Percentiles rank a stretch among this genome's conserved stretches.
These are phyloP conservation scores for Fusarium virguliforme DNA, from an alignment of 2,329 filamentous ascomycete genomes.

Conservation along the genomic window DNA sequence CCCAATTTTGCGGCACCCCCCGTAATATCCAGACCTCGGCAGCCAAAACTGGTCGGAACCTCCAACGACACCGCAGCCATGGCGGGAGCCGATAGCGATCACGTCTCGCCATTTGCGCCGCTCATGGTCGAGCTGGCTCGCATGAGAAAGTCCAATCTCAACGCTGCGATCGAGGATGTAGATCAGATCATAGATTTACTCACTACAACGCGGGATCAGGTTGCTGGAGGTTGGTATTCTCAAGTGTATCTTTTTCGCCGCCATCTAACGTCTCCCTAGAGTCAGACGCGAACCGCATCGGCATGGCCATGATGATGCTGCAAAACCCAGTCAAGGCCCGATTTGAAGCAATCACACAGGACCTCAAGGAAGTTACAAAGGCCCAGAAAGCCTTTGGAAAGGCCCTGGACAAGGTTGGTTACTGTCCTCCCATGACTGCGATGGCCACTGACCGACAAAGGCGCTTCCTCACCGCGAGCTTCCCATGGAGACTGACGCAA, in stretches of 20 bases:
- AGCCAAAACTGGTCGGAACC: conserved; percentile 1
- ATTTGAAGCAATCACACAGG: conserved; percentile 84
- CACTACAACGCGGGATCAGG: conserved; percentile 78
- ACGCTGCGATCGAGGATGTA: conserved; percentile 82
- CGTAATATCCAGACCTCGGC: not conserved
- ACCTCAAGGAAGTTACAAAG: conserved; percentile 86
- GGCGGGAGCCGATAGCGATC: conserved; percentile 56
- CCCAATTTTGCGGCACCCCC: not conserved
- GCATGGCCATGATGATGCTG: conserved; percentile 84
- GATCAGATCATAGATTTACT: conserved; percentile 87
- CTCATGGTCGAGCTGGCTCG: conserved; percentile 83
- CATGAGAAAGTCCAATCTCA: conserved; percentile 78
- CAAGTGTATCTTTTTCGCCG: not conserved
- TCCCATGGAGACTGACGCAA: conserved; percentile 84
- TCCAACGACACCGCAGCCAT: conserved; percentile 45
- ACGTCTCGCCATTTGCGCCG: conserved; percentile 64
- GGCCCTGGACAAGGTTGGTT: conserved; percentile 82
- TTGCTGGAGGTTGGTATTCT: conserved; percentile 73
- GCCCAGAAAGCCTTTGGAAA: conserved; percentile 89
- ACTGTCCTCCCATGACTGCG: not conserved
- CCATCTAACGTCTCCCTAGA: conserved; percentile 49
- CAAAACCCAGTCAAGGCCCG: conserved; percentile 88
- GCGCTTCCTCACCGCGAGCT: conserved; percentile 71
- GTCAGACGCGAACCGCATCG: conserved; percentile 70
- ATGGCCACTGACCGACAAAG: conserved; percentile 48